Conservation (phyloP, 768 basidiomycete species). For the Auricularia cornea region DNA sequence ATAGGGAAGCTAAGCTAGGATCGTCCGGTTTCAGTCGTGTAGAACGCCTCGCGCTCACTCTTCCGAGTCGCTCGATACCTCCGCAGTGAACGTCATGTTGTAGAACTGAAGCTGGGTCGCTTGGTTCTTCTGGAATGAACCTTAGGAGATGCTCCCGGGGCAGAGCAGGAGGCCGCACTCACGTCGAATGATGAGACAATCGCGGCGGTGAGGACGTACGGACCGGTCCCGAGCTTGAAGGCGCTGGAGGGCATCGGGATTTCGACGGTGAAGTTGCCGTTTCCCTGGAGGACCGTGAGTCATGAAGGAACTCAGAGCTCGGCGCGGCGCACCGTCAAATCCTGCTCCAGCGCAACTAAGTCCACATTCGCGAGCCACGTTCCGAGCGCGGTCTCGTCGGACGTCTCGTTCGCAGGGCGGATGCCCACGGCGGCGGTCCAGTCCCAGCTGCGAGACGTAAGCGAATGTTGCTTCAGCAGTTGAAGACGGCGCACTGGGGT, state of each 20-base stretch:
- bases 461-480: background rate
- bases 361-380: background rate
- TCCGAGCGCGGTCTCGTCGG: background rate
- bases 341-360: background rate
- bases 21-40: no score
- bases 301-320: background rate
- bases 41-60: no score
- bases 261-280: background rate
- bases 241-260: background rate
- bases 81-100: background rate
- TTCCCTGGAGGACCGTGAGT: background rate
- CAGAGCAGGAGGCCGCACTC: background rate
- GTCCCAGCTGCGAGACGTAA: background rate
- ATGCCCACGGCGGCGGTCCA: background rate
- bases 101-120: background rate
- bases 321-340: background rate
- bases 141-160: background rate
- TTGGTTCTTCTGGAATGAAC: background rate
- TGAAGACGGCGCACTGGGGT: background rate
- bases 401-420: background rate
- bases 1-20: no score
- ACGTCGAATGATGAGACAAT: background rate
- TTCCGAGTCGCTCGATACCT: background rate
- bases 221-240: background rate
- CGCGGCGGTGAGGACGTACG: background rate